phyloP scores from a whole-genome alignment of 148 eudicot genomes.

The Rheum nobile region DNA sequence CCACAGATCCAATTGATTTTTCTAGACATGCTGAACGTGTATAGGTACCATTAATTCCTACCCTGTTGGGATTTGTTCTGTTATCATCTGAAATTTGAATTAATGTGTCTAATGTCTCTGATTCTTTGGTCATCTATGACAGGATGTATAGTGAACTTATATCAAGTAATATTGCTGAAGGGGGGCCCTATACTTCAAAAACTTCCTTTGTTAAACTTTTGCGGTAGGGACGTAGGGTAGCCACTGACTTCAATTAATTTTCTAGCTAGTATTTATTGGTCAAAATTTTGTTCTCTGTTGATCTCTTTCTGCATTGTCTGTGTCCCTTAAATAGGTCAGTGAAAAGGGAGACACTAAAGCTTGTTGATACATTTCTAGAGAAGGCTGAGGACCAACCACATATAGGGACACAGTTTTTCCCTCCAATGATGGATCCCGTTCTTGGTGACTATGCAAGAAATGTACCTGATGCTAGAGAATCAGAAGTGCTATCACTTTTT shows the following conservation, averaged over 20 bases:
- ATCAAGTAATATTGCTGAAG: slow-evolving; percentile 76
- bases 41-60: slow-evolving; percentile 35
- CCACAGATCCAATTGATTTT: slow-evolving; percentile 80
- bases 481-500: slow-evolving; percentile 92
- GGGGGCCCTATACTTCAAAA: slow-evolving; percentile 78
- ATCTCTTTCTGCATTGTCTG: neutral
- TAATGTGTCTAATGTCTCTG: neutral
- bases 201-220: slow-evolving; percentile 88
- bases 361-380: slow-evolving; percentile 90
- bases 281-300: neutral
- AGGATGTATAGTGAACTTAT: slow-evolving; percentile 99
- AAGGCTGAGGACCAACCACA: slow-evolving; percentile 97
- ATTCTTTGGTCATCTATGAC: neutral
- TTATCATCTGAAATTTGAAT: neutral
- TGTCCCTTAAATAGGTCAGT: slow-evolving; percentile 54
- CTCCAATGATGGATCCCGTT: slow-evolving; percentile 99
- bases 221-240: slow-evolving; percentile 33
- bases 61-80: neutral
- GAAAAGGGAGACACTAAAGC: slow-evolving; percentile 92
- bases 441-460: slow-evolving; percentile 96
- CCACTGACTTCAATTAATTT: neutral
- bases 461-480: slow-evolving; percentile 97
- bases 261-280: neutral
- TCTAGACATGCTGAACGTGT: slow-evolving; percentile 97
- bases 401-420: slow-evolving; percentile 95